Conservation (phyloP, 805 yeast genomes). For the Candida pseudoglaebosa region DNA sequence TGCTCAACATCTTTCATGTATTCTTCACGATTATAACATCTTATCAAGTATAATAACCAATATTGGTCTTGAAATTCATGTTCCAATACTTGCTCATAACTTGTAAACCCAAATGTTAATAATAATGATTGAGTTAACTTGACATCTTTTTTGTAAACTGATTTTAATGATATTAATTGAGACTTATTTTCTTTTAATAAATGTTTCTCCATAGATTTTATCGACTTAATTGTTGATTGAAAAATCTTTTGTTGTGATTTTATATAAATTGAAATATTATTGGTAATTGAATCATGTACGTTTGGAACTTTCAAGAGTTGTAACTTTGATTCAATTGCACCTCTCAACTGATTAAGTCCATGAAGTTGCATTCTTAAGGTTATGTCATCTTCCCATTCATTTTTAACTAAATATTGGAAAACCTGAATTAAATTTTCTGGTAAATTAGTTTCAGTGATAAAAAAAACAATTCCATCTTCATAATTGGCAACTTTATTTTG, state of each 20-base stretch:
- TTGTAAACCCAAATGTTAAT: constrained; percentile 52
- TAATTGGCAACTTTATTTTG: constrained; percentile 10
- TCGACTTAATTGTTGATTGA: constrained; percentile 40
- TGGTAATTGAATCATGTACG: constrained; percentile 4
- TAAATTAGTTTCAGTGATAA: constrained; percentile 29
- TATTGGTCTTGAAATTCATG: constrained; percentile 54
- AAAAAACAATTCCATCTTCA: constrained; percentile 37
- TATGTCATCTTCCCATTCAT: constrained; percentile 42
- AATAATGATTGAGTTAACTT: constrained; percentile 51
- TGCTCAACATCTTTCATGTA: constrained; percentile 22
- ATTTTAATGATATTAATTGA: constrained; percentile 50
- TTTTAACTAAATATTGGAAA: constrained; percentile 52
- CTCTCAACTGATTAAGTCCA: constrained; percentile 52
- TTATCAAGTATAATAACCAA: constrained; percentile 58
- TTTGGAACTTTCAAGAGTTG: constrained; percentile 11
- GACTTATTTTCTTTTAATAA: constrained; percentile 41
- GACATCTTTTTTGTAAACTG: constrained; percentile 52
- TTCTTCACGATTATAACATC: constrained; percentile 46
- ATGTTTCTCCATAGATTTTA: constrained; percentile 43
- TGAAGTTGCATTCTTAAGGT: constrained; percentile 57
- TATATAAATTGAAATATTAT: constrained; percentile 43
- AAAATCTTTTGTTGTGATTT: constrained; percentile 47
- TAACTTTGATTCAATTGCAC: constrained; percentile 49
- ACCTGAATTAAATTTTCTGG: constrained; percentile 46
- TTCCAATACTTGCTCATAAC: constrained; percentile 48